A percentile compares a stretch with the other conserved stretches of the same genome.
Evolutionary conservation across 2,329 filamentous ascomycete genomes (phyloP).

Genomic region (Ophiocordyceps sinensis): DNA sequence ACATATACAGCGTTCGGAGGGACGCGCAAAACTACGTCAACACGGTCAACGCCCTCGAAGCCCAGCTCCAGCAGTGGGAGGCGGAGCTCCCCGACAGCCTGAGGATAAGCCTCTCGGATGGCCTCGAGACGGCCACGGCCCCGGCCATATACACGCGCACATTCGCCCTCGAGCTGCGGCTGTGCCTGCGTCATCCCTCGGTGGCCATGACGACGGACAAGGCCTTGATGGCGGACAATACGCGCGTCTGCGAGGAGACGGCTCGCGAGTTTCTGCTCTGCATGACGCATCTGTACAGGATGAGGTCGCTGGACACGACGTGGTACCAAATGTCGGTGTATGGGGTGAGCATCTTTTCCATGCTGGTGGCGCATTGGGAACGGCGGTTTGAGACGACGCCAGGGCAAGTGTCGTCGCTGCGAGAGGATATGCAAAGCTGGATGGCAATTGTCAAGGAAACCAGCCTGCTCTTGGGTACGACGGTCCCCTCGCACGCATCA

Average conservation of each 20-base stretch:
- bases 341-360: conserved; percentile 58
- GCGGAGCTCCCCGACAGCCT: conserved; percentile 49
- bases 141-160: conserved; percentile 40
- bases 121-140: conserved; percentile 28
- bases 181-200: conserved; percentile 48
- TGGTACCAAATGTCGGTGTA: conserved; percentile 65
- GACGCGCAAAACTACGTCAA: conserved; percentile 48
- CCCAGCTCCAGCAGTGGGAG: conserved; percentile 47
- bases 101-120: conserved; percentile 26
- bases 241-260: conserved; percentile 50
- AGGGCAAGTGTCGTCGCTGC: conserved; percentile 44
- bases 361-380: conserved; percentile 55
- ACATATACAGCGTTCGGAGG: conserved; percentile 57
- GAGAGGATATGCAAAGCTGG: conserved; percentile 56
- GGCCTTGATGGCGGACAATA: conserved; percentile 44
- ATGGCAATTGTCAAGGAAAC: conserved; percentile 53
- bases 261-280: conserved; percentile 48
- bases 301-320: conserved; percentile 60
- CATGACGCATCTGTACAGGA: conserved; percentile 42
- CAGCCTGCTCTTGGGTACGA: conserved; percentile 49
- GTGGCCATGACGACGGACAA: conserved; percentile 40
- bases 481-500: conserved; percentile 3
- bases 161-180: conserved; percentile 40
- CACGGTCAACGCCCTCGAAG: conserved; percentile 50
- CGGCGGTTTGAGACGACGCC: conserved; percentile 44